These are phyloP conservation scores for Aspergillus aculeatus DNA, from an alignment of 2,329 filamentous ascomycete species.

Conservation along the genomic window DNA sequence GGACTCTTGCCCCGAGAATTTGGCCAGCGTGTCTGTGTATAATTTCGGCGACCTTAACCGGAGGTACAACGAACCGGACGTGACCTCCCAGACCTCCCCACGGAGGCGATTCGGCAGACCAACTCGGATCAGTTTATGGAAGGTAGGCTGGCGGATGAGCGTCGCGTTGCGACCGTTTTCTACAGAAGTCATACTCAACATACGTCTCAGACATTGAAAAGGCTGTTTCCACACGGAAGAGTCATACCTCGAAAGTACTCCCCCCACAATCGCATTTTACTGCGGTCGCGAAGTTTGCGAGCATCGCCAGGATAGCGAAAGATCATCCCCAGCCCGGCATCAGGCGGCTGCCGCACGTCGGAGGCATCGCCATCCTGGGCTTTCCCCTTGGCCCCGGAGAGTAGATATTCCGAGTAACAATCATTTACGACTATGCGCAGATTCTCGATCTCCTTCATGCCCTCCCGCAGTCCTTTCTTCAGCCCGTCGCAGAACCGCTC, in stretches of 20 bases:
- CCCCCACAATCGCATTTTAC: slow-evolving; percentile 96
- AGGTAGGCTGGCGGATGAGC: slow-evolving; percentile 90
- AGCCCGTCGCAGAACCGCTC: slow-evolving; percentile 95
- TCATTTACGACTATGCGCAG: slow-evolving; percentile 76
- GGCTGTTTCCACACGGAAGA: background rate
- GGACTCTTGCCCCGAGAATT: slow-evolving; percentile 81
- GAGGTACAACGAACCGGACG: slow-evolving; percentile 85
- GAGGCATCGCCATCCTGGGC: slow-evolving; percentile 55
- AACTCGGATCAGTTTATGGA: slow-evolving; percentile 95
- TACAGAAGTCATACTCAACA: slow-evolving; percentile 23
- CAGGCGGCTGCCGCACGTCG: slow-evolving; percentile 62
- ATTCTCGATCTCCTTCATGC: slow-evolving; percentile 82
- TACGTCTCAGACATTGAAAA: background rate
- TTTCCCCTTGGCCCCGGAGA: slow-evolving; percentile 47
- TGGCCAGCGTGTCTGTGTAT: slow-evolving; percentile 79
- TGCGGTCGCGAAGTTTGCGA: slow-evolving; percentile 87
- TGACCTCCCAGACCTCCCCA: slow-evolving; percentile 94
- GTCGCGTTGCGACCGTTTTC: slow-evolving; percentile 94
- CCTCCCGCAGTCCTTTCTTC: slow-evolving; percentile 83
- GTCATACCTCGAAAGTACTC: slow-evolving; percentile 73
- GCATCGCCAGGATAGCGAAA: slow-evolving; percentile 95
- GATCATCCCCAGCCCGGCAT: slow-evolving; percentile 87
- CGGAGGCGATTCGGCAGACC: slow-evolving; percentile 89
- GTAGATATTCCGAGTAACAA: slow-evolving; percentile 87
- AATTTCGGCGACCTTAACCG: slow-evolving; percentile 81